Base-by-base conservation (phyloP, 2,329 filamentous ascomycete genomes). In the Lasiodiplodia sp. region DNA sequence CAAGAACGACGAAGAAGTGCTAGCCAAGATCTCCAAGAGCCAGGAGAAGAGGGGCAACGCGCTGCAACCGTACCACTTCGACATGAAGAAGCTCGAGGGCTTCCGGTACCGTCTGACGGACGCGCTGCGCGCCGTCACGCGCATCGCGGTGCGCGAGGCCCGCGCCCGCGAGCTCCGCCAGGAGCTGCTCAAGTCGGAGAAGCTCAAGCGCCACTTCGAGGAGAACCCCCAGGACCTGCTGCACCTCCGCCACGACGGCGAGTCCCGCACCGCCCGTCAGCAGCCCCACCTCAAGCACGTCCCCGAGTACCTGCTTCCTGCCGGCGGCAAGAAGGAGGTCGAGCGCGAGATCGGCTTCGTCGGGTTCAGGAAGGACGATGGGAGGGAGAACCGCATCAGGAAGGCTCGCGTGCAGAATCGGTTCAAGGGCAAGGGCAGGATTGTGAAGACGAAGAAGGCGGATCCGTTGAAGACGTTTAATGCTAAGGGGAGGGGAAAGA, bases 51-150 rank as follows among this genome's bases (percentile, higher is more conserved):
- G 89, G 69, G 92, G 91, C 69, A 90, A 93, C 72, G 91, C 93
- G 76, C 85, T 98, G 38, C 92, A 96, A 77, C 92, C 94, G 12
- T 99, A 97, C 83, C 89, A 91, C 74, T 97, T 99, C 77, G 94
- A 97, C 81, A 96, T 96, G 91, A 89, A 91, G 77, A 93, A 96
- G 76, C 89, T 99, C 25, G 94, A 97, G 72, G 92, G 92, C 3
- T 98, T 99, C 84, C 87, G 95, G 23, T 99, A 99, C 81, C 91
- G 96, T 72, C 93, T 97, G 88, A 92, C 93, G 66, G 96, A 98
- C 78, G 96, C 95, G 0, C 84, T 99, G 51, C 89, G 94, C 71
- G 91, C 94, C 0, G 94, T 99, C 2, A 99, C 96, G 11, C 89
- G 92, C 69, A 91, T 97, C 31, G 92, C 95, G 0, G 89, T 99